These are phyloP conservation scores for Xylaria sp. DNA, from an alignment of 2,329 filamentous ascomycete genomes.

Conservation along the genomic window DNA sequence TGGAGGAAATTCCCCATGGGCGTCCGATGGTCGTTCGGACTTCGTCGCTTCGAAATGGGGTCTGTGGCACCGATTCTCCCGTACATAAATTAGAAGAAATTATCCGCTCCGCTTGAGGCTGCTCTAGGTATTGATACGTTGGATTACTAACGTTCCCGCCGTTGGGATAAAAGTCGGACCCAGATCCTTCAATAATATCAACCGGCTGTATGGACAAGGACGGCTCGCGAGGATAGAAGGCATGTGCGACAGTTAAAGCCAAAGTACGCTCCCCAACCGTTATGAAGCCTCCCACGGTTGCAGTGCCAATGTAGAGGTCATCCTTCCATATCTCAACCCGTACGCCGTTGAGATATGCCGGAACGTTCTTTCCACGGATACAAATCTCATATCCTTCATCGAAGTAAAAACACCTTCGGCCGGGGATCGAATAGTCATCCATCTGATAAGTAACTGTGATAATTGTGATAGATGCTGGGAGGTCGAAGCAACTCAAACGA, in stretches of 20 bases:
- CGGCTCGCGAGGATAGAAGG: neutral
- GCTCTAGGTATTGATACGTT: too few species aligned
- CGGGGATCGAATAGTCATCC: neutral
- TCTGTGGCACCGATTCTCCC: too few species aligned
- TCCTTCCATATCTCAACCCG: neutral
- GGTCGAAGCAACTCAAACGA: neutral
- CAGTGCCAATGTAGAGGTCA: neutral
- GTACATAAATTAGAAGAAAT: too few species aligned
- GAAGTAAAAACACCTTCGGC: neutral
- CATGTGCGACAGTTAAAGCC: constrained; percentile 5
- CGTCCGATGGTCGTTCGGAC: neutral
- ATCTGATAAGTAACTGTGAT: neutral
- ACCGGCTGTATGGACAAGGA: neutral
- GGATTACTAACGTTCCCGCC: too few species aligned
- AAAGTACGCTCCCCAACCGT: neutral
- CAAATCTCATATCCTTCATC: neutral
- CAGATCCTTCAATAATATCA: neutral
- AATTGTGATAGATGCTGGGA: neutral
- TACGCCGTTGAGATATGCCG: neutral
- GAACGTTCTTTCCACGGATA: neutral
- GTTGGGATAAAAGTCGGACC: neutral
- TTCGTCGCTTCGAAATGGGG: neutral
- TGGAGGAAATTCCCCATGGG: neutral
- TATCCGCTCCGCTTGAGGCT: too few species aligned
- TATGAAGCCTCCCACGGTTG: neutral